Conservation (phyloP, 2,329 filamentous ascomycete species). For the Stagonosporopsis rhizophila region DNA sequence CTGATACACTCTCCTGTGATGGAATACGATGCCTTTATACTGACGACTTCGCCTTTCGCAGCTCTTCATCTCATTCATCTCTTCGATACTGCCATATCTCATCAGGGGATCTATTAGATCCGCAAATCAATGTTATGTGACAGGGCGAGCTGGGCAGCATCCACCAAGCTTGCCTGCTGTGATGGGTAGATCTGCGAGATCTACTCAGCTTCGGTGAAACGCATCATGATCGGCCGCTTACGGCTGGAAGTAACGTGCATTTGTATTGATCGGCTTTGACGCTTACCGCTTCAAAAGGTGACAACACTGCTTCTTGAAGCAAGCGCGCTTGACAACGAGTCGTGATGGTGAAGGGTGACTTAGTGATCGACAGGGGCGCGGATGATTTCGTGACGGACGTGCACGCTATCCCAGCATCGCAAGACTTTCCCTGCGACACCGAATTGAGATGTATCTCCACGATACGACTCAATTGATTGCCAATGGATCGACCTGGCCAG, state of each 20-base stretch:
- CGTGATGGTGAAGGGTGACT: conserved; percentile 1
- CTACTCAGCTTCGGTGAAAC: background rate
- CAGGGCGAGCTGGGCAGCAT: background rate
- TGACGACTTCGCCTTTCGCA: background rate
- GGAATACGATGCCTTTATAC: conserved; percentile 11
- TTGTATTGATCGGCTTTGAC: background rate
- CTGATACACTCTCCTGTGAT: conserved; percentile 1
- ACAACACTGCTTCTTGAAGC: background rate
- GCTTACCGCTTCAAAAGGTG: background rate
- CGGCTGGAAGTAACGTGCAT: conserved; percentile 1
- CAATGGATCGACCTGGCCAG: background rate
- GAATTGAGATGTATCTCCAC: background rate
- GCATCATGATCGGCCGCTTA: conserved; percentile 2
- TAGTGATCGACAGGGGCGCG: conserved; percentile 20
- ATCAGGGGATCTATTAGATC: background rate
- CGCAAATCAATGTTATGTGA: background rate
- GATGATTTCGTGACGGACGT: conserved; percentile 1
- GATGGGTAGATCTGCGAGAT: conserved; percentile 7
- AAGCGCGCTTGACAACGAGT: background rate
- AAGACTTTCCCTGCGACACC: background rate
- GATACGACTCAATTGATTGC: background rate
- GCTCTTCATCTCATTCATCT: conserved; percentile 10
- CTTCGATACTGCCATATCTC: background rate
- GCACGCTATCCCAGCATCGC: background rate
- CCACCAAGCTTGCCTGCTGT: conserved; percentile 1